phyloP scores from a whole-genome alignment of 306 rosid genomes.

The Astragalus membranaceus region DNA sequence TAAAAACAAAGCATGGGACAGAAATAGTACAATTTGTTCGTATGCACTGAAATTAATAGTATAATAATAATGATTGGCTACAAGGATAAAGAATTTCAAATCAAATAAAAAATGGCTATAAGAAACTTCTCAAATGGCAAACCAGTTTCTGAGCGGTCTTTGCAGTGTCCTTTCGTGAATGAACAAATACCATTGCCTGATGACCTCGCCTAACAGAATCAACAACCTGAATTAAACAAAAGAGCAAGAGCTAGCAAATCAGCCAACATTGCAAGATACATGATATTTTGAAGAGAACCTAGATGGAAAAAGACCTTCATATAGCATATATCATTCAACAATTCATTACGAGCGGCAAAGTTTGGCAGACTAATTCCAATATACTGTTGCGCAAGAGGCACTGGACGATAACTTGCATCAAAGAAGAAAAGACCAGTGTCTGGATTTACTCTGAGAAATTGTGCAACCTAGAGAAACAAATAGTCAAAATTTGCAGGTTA shows the following conservation, averaged over 20 bases:
- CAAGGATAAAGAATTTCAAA: constrained; percentile 14
- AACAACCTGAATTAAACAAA: constrained; percentile 50
- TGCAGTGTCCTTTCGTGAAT: constrained; percentile 91
- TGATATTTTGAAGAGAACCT: constrained; percentile 7
- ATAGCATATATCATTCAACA: constrained; percentile 88
- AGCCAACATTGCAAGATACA: constrained; percentile 20
- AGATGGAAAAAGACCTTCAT: constrained; percentile 57
- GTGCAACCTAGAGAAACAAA: constrained; percentile 67
- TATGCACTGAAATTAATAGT: not conserved
- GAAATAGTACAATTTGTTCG: constrained; percentile 6
- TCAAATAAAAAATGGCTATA: constrained; percentile 5
- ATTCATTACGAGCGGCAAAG: constrained; percentile 75
- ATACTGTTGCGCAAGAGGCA: constrained; percentile 98
- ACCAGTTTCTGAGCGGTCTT: constrained; percentile 93
- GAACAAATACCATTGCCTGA: constrained; percentile 97
- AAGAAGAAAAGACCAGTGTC: constrained; percentile 91
- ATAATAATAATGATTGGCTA: not conserved
- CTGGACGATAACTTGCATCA: constrained; percentile 95
- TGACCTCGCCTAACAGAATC: constrained; percentile 86
- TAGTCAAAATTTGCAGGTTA: constrained; percentile 6
- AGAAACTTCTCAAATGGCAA: constrained; percentile 18
- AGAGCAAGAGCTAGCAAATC: constrained; percentile 14
- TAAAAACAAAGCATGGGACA: constrained; percentile 13
- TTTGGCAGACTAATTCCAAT: constrained; percentile 87
- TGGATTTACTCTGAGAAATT: constrained; percentile 92